A percentile compares a stretch with the other conserved stretches of the same genome.
phyloP scores from a whole-genome alignment of 805 yeast genomes.

The Ogataea corticis region DNA sequence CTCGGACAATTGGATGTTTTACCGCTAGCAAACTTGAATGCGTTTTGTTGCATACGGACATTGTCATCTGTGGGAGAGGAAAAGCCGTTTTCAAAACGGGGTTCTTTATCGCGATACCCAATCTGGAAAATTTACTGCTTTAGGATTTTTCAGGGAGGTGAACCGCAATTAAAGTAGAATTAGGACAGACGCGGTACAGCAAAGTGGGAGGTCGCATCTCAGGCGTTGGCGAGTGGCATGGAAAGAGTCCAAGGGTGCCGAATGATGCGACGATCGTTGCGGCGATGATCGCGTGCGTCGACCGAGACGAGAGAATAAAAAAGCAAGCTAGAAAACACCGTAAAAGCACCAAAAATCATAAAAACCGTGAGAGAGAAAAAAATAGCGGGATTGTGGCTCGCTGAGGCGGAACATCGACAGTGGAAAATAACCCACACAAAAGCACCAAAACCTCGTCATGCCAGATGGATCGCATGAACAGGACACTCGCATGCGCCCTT shows the following conservation, averaged over 20 bases:
- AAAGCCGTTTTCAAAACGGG: background rate
- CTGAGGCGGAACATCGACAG: too few relatives aligned
- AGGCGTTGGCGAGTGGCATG: too few relatives aligned
- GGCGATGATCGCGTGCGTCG: too few relatives aligned
- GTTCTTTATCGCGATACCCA: background rate
- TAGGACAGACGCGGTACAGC: background rate
- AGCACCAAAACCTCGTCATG: slow-evolving; percentile 4
- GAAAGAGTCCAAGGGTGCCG: too few relatives aligned
- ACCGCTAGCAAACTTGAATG: too few relatives aligned
- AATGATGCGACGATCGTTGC: too few relatives aligned
- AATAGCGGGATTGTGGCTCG: too few relatives aligned
- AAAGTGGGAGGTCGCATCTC: too few relatives aligned
- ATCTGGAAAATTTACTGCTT: slow-evolving; percentile 2
- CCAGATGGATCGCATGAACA: slow-evolving; percentile 58
- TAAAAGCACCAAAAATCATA: background rate
- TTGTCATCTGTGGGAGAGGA: background rate
- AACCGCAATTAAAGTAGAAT: background rate
- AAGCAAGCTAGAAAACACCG: background rate
- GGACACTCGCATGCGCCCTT: slow-evolving; percentile 89
- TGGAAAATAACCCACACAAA: background rate
- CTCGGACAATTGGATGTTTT: too few relatives aligned
- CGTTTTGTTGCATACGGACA: too few relatives aligned
- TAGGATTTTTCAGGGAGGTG: slow-evolving; percentile 4
- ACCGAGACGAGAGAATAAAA: too few relatives aligned
- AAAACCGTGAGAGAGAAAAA: background rate